Evolutionary conservation across 2,329 filamentous ascomycete genomes (phyloP).

Genomic region (Raffaelea albimanens): DNA sequence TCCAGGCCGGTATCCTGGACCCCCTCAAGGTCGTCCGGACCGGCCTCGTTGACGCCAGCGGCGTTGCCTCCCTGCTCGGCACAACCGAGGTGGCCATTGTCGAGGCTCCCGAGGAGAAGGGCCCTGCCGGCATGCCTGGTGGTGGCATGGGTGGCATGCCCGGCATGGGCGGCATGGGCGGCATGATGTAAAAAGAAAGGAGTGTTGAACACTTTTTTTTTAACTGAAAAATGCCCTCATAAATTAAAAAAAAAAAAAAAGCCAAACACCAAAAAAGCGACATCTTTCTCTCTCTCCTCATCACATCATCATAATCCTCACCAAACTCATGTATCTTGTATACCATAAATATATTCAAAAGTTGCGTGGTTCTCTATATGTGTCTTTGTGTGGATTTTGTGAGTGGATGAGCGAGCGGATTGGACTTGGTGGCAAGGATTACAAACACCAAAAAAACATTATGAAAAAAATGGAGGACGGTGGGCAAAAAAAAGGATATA

Average conservation of each 20-base stretch:
- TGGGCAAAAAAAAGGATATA: background rate
- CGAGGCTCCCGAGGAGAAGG: conserved; percentile 91
- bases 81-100: conserved; percentile 98
- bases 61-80: conserved; percentile 91
- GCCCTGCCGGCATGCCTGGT: conserved; percentile 50
- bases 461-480: background rate
- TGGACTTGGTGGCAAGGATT: too few species aligned
- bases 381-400: conserved; percentile 2
- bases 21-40: conserved; percentile 99
- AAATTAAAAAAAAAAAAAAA: background rate
- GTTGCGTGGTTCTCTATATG: too few species aligned
- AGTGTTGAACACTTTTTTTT: background rate
- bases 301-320: too few species aligned
- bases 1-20: conserved; percentile 90
- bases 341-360: too few species aligned
- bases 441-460: background rate
- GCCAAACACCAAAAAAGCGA: too few species aligned
- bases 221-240: too few species aligned
- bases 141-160: conserved; percentile 57
- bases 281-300: too few species aligned
- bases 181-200: conserved; percentile 37
- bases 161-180: conserved; percentile 45
- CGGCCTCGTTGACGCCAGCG: conserved; percentile 85
- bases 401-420: too few species aligned
- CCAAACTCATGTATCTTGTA: too few species aligned